Base-by-base conservation (phyloP, 306 rosid genomes). In the Castanea crenata region DNA sequence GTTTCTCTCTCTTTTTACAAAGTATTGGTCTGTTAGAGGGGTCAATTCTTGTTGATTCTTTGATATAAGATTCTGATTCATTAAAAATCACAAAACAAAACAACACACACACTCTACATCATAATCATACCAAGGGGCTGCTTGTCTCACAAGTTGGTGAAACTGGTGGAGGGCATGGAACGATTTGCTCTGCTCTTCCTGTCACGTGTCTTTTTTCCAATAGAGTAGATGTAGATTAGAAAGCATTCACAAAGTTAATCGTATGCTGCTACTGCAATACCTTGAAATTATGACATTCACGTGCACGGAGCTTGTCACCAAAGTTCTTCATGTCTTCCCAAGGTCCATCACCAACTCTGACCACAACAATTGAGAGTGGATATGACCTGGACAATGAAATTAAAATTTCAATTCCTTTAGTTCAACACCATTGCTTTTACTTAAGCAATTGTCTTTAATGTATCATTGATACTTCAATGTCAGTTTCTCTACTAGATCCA, bases 291-390 rank as follows among this genome's bases (percentile, higher is more conserved):
- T 94, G 97, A 5, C 87, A 90, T 18, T 89, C 90, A 0, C 95
- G 90, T 1, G 95, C 80, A 0, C 93, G 97, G 82, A 94, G 41
- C 86, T 84, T 86, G 82, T 94, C 97, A 74, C 92, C 97, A 44
- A 94, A 94, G 71, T 85, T 94, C 88, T 68, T 85, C 97, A 94
- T 94, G 86, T 94, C 95, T 18, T 92, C 99, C 97, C 99, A 94
- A 34, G 99, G 97, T 31, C 99, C 97, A 69, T 94, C 97, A 5
- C 97, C 97, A 55, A 91, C 97, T 86, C 99, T 97, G 73, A 94
- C 84, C n/a, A 92, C 92, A 85, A 94, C 55, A 78, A 94, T 92
- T 1, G 97, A 88, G 55, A 94, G 97, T 0, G 99, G 91, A 79
- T 92, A 86, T 51, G 82, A 83, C 85, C 99, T 94, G 87, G 55